Evolutionary conservation across 139 green algal genomes (phyloP).

Genomic region (Volvox africanus): DNA sequence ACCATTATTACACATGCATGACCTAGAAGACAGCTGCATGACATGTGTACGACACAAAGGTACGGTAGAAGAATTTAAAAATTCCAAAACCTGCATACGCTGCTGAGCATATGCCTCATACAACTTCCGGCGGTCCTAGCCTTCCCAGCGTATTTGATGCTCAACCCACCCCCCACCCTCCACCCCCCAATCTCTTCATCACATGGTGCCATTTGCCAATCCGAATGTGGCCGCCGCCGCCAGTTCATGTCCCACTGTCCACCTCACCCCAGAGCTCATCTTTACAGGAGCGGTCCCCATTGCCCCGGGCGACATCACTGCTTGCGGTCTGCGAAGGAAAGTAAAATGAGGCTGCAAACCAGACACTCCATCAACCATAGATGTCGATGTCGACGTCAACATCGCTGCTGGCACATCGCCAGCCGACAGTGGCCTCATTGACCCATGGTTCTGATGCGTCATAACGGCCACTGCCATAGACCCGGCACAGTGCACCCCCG

Average conservation of each 20-base stretch:
- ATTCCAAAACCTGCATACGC: too few species aligned
- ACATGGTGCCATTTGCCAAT: too few species aligned
- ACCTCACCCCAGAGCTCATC: not conserved
- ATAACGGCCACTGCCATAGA: slow-evolving; percentile 68
- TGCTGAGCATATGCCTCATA: too few species aligned
- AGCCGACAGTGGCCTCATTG: not conserved
- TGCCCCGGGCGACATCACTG: not conserved
- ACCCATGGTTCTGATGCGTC: not conserved
- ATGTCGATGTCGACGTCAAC: not conserved
- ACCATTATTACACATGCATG: too few species aligned
- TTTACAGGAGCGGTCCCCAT: not conserved
- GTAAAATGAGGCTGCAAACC: not conserved
- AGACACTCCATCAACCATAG: too few species aligned
- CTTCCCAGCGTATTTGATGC: too few species aligned
- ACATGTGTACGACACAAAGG: too few species aligned
- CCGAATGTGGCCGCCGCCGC: too few species aligned
- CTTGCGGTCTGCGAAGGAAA: not conserved
- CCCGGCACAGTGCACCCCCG: slow-evolving; percentile 54
- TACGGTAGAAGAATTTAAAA: too few species aligned
- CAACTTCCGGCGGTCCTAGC: too few species aligned
- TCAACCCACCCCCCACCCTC: not conserved
- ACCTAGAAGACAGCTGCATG: too few species aligned
- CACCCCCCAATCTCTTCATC: too few species aligned
- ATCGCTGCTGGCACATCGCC: not conserved
- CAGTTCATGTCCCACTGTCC: not conserved